phyloP scores from a whole-genome alignment of 164 flowering plant species.

The Vitis rotundifolia region DNA sequence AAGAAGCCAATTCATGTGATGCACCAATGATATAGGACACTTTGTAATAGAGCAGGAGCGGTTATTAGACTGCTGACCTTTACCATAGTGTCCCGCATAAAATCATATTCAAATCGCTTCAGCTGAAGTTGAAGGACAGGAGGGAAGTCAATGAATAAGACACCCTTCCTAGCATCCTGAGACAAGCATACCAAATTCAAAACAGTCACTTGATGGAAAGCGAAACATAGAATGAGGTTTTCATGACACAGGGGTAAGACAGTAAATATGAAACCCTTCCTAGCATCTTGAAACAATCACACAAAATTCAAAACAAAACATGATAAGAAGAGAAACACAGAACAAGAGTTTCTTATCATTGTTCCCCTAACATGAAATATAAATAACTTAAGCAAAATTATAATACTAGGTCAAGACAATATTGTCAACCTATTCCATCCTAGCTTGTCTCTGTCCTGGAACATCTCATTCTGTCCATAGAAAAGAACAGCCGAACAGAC shows the following conservation, averaged over 20 bases:
- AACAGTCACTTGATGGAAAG: not conserved
- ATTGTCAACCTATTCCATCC: no score
- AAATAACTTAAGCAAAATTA: no score
- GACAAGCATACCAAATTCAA: constrained; percentile 12
- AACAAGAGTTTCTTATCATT: not conserved
- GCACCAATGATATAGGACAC: no score
- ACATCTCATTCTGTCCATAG: no score
- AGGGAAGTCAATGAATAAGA: constrained; percentile 74
- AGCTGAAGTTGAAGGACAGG: constrained; percentile 83
- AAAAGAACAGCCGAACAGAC: not conserved
- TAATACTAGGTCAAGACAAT: no score
- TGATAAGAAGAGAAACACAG: not conserved
- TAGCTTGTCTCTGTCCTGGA: no score
- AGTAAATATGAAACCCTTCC: constrained; percentile 66
- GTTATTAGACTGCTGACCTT: constrained; percentile 39
- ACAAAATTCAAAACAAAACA: not conserved
- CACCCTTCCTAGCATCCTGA: constrained; percentile 81
- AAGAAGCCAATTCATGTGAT: no score
- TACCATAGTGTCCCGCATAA: constrained; percentile 74
- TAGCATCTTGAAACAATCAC: constrained; percentile 60
- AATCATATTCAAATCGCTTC: constrained; percentile 78
- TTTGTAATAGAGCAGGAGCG: no score
- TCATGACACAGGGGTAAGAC: constrained; percentile 49
- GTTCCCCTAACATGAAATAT: no score
- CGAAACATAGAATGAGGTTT: not conserved